Conservation (phyloP, 2,329 filamentous ascomycete genomes). For the Fusarium neocosmosporiellum region DNA sequence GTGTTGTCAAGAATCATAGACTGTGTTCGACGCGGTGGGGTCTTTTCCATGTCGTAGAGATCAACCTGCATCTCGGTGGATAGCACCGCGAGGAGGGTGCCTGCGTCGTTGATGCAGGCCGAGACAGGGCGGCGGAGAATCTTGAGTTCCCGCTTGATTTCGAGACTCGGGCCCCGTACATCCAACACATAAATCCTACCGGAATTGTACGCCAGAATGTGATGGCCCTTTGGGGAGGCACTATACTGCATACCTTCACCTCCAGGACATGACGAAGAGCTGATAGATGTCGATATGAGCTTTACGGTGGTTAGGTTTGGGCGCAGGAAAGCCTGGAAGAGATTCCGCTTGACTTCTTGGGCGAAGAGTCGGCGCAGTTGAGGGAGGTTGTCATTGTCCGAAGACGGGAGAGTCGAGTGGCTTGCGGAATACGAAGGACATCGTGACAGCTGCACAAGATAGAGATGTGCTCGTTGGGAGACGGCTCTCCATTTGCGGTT, state of each 20-base stretch:
- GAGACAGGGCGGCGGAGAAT: conserved; percentile 80
- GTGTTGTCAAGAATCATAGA: conserved; percentile 82
- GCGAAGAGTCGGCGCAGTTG: conserved; percentile 74
- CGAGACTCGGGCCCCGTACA: conserved; percentile 67
- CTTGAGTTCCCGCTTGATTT: conserved; percentile 81
- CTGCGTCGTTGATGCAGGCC: conserved; percentile 83
- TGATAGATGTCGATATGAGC: conserved; percentile 85
- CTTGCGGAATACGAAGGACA: conserved; percentile 69
- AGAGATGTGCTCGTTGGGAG: conserved; percentile 72
- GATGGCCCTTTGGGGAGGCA: conserved; percentile 79
- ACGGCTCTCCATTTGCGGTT: conserved; percentile 74
- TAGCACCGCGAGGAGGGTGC: conserved; percentile 79
- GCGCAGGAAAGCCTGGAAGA: conserved; percentile 80
- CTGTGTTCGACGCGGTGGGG: conserved; percentile 76
- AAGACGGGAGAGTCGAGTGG: conserved; percentile 54
- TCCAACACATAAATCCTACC: conserved; percentile 86
- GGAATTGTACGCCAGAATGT: conserved; percentile 84
- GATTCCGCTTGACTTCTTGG: conserved; percentile 77
- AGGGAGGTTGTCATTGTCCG: conserved; percentile 64
- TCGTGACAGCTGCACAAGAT: conserved; percentile 69
- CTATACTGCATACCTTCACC: conserved; percentile 89
- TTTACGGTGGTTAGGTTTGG: conserved; percentile 79
- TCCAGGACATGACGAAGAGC: conserved; percentile 83
- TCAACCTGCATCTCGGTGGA: conserved; percentile 87
- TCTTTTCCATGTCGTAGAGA: conserved; percentile 77